Conservation (phyloP, 2,329 filamentous ascomycete species). For the Stachybotrys echinatus region DNA sequence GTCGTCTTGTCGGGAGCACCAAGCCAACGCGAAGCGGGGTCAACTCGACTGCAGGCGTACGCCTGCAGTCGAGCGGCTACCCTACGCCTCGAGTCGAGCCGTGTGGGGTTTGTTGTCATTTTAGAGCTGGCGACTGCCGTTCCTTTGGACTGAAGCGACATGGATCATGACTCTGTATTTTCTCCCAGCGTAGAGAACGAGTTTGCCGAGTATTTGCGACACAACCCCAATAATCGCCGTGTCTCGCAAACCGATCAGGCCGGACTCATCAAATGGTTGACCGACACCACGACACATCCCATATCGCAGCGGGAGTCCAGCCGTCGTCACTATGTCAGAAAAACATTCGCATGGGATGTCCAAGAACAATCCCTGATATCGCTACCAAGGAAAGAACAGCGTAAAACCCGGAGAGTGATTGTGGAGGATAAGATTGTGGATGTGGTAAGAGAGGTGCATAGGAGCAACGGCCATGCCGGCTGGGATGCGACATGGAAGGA, state of each 20-base stretch:
- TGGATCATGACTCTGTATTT: slow-evolving; percentile 1
- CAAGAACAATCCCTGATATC: neutral
- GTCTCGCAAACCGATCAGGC: slow-evolving; percentile 2
- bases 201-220: slow-evolving; percentile 2
- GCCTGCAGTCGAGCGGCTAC: slow-evolving; percentile 3
- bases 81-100: neutral
- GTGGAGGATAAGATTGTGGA: slow-evolving; percentile 7
- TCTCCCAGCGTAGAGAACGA: neutral
- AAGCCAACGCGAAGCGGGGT: neutral
- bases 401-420: slow-evolving; percentile 2
- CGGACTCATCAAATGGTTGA: neutral
- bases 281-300: neutral
- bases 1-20: neutral
- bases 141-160: neutral
- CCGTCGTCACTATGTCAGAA: slow-evolving; percentile 9
- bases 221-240: slow-evolving; percentile 1
- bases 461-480: slow-evolving; percentile 6
- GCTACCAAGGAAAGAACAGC: slow-evolving; percentile 1
- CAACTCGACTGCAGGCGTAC: slow-evolving; percentile 4
- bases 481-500: slow-evolving; percentile 11
- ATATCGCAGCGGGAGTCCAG: slow-evolving; percentile 6
- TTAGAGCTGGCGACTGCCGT: neutral
- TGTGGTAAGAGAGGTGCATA: slow-evolving; percentile 6
- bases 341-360: slow-evolving; percentile 8
- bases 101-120: neutral